A percentile compares a stretch with the other conserved stretches of the same genome.
These are phyloP conservation scores for Peziza echinospora DNA, from an alignment of 495 filamentous ascomycete genomes.

Conservation along the genomic window DNA sequence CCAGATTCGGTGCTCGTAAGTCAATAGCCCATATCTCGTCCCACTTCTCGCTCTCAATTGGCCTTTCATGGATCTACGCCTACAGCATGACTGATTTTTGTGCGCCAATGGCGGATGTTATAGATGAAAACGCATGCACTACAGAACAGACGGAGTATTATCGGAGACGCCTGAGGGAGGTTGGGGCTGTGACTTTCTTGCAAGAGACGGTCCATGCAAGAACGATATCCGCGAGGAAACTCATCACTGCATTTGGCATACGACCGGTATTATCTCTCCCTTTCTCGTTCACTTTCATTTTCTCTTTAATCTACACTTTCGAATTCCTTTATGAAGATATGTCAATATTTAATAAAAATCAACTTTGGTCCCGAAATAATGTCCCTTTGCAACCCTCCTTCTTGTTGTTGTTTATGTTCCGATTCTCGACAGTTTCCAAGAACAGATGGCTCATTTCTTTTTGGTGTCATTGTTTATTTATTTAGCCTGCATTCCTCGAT, in stretches of 20 bases:
- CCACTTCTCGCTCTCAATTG: slow-evolving; percentile 8
- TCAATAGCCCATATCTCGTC: slow-evolving; percentile 12
- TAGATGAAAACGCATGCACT: slow-evolving; percentile 40
- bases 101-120: slow-evolving; percentile 4
- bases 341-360: no score
- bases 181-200: slow-evolving; percentile 59
- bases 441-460: neutral
- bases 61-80: slow-evolving; percentile 15
- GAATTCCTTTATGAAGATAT: no score
- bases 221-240: slow-evolving; percentile 51
- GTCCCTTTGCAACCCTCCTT: no score
- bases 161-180: slow-evolving; percentile 44
- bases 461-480: slow-evolving; percentile 1
- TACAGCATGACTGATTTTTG: no score
- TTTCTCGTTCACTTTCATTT: no score
- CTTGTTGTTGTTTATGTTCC: no score
- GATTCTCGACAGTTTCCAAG: no score
- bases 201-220: slow-evolving; percentile 45
- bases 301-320: no score
- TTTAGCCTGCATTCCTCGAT: slow-evolving; percentile 45
- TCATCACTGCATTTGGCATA: slow-evolving; percentile 84
- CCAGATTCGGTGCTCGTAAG: slow-evolving; percentile 34
- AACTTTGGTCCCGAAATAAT: no score
- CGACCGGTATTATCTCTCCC: slow-evolving; percentile 24
- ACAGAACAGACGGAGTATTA: slow-evolving; percentile 47